A percentile compares a stretch with the other conserved stretches of the same genome.
phyloP scores from a whole-genome alignment of 441 rosid genomes.

The Bruguiera hainesii region DNA sequence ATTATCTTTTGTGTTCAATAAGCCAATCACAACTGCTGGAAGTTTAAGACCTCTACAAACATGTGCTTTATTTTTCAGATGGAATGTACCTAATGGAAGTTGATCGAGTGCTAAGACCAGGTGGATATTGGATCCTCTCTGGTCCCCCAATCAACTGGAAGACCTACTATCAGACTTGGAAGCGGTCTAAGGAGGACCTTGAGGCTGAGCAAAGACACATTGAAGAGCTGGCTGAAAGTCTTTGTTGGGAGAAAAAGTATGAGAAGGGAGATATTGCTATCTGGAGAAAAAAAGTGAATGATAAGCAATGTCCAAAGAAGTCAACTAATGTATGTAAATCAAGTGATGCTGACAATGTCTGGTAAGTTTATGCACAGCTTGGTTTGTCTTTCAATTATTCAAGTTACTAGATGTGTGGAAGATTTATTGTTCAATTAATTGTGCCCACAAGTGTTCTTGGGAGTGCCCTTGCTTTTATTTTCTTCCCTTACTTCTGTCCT shows the following conservation, averaged over 20 bases:
- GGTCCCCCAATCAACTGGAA: constrained; percentile 96
- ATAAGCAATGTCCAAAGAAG: constrained; percentile 52
- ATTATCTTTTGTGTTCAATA: not conserved
- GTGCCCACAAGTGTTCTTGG: not conserved
- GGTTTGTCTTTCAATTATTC: constrained; percentile 6
- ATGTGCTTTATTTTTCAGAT: constrained; percentile 39
- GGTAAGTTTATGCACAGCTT: constrained; percentile 45
- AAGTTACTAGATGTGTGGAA: too few relatives aligned
- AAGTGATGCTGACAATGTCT: constrained; percentile 63
- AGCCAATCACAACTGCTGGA: not conserved
- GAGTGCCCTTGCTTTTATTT: constrained; percentile 1
- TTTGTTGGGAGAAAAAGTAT: constrained; percentile 95
- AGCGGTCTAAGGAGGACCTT: constrained; percentile 64
- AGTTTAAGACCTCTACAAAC: constrained; percentile 20
- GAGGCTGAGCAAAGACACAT: constrained; percentile 69
- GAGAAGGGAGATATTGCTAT: constrained; percentile 89
- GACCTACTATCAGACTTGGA: constrained; percentile 76
- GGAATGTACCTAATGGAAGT: constrained; percentile 85
- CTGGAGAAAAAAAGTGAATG: constrained; percentile 58
- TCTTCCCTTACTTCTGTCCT: not conserved
- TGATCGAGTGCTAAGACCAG: constrained; percentile 88
- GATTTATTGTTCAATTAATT: too few relatives aligned
- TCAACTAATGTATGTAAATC: constrained; percentile 55
- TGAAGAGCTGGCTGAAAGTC: constrained; percentile 70
- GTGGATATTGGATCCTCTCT: constrained; percentile 89